phyloP scores from a whole-genome alignment of 169 alveolate genomes.

The Plasmodium adleri region DNA sequence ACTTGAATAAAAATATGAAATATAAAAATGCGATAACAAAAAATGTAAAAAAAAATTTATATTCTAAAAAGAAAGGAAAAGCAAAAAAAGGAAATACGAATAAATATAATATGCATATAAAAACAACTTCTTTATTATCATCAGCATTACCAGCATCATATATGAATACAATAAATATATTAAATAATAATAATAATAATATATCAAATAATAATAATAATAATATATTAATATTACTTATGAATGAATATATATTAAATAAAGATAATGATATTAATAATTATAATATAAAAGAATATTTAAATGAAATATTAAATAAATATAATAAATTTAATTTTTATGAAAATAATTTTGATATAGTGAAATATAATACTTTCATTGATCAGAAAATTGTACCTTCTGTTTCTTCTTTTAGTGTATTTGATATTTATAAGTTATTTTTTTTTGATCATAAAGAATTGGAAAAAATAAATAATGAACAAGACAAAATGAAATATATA shows the following conservation, averaged over 20 bases:
- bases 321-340: constrained; percentile 13
- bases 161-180: no score
- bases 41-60: not conserved
- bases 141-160: no score
- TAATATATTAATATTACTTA: not conserved
- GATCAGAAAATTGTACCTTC: not conserved
- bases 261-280: not conserved
- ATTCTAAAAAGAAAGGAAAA: not conserved
- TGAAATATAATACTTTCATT: not conserved
- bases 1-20: not conserved
- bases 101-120: not conserved
- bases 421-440: constrained; percentile 46
- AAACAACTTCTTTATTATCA: not conserved
- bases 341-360: not conserved
- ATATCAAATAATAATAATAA: not conserved
- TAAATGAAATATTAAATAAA: not conserved
- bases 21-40: not conserved
- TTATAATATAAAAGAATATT: not conserved
- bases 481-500: constrained; percentile 17
- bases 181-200: no score
- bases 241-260: constrained; percentile 1
- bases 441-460: constrained; percentile 11
- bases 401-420: constrained; percentile 20
- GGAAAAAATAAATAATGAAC: not conserved
- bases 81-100: not conserved